These are phyloP conservation scores for Macrolepiota fuliginosa DNA, from an alignment of 768 basidiomycete genomes.

Conservation along the genomic window DNA sequence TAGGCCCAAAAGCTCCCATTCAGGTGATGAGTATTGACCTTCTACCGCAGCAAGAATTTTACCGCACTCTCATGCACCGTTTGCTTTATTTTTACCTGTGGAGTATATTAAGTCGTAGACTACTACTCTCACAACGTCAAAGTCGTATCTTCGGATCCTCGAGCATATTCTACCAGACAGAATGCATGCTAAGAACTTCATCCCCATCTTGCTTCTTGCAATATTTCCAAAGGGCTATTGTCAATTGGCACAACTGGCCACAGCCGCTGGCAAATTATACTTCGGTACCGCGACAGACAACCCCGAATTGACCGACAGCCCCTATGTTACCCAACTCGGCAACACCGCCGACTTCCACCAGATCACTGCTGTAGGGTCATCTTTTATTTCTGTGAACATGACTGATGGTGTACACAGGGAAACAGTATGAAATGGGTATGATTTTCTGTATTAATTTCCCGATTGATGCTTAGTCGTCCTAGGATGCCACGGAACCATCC, in stretches of 20 bases:
- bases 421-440: conserved; percentile 53
- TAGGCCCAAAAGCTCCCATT: not conserved
- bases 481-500: conserved; percentile 50
- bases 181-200: not conserved
- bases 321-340: conserved; percentile 36
- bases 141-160: not conserved
- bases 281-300: conserved; percentile 50
- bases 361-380: conserved; percentile 37
- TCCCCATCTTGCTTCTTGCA: not conserved
- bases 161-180: not conserved
- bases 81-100: not conserved
- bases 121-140: not conserved
- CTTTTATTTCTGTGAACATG: not conserved
- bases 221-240: not conserved
- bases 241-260: conserved; percentile 22
- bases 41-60: not conserved
- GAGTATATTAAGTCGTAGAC: not conserved
- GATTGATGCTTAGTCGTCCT: not conserved
- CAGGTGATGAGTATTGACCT: not conserved
- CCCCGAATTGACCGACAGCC: conserved; percentile 36
- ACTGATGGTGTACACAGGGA: conserved; percentile 15
- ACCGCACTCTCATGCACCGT: not conserved
- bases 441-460: not conserved
- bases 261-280: conserved; percentile 42
- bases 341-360: conserved; percentile 38